Percentiles rank a stretch among this genome's conserved stretches.
Conservation (phyloP, 192 early-diverging fungal genomes). For the Backusella liffmaniae region DNA sequence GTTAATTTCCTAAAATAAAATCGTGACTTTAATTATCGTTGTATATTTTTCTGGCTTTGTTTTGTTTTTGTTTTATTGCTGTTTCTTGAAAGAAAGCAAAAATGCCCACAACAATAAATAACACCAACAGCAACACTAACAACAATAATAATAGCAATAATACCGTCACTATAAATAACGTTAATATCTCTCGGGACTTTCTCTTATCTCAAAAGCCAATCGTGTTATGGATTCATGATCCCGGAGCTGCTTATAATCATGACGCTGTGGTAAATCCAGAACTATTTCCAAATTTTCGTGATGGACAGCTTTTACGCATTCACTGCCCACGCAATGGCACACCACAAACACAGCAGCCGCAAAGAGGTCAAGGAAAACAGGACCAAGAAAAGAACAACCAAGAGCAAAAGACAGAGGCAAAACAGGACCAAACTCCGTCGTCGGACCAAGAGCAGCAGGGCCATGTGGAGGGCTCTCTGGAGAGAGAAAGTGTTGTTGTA, state of each 20-base stretch:
- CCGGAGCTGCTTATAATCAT: conserved; percentile 16
- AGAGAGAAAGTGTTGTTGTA: conserved; percentile 45
- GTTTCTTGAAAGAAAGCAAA: background rate
- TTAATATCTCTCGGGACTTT: background rate
- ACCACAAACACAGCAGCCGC: background rate
- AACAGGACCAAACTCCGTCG: conserved; percentile 1
- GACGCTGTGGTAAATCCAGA: conserved; percentile 76
- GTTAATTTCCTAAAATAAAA: conserved; percentile 8
- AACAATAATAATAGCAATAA: background rate
- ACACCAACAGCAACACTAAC: background rate
- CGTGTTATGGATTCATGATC: conserved; percentile 31
- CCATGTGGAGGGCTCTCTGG: background rate
- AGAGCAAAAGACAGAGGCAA: background rate
- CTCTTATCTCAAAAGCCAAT: conserved; percentile 24
- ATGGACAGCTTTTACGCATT: conserved; percentile 68
- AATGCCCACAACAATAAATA: background rate
- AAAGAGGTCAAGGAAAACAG: background rate
- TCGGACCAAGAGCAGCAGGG: conserved; percentile 12
- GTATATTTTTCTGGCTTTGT: background rate
- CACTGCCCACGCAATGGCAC: conserved; percentile 35
- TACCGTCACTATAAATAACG: conserved; percentile 1
- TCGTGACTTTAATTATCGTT: background rate
- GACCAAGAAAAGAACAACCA: conserved; percentile 1
- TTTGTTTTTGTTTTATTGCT: conserved; percentile 11
- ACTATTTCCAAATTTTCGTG: conserved; percentile 53